Conservation (phyloP, 805 yeast genomes). For the Lachancea lanzarotensis region DNA sequence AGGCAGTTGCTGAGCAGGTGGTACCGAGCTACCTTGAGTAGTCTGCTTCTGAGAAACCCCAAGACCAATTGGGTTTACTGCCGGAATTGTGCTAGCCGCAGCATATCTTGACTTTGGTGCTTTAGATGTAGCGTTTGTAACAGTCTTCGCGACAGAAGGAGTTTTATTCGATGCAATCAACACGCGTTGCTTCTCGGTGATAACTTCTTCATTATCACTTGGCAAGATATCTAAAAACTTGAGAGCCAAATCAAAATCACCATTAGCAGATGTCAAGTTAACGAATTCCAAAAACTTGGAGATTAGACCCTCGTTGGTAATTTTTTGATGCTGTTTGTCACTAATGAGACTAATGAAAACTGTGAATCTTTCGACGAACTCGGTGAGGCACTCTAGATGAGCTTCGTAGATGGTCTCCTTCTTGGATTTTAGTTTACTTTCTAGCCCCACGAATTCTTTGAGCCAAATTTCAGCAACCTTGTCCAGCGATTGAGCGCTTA, state of each 20-base stretch:
- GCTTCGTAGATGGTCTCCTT: constrained; percentile 68
- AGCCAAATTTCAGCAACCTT: constrained; percentile 81
- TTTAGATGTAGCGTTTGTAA: not conserved
- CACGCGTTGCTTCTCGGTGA: constrained; percentile 73
- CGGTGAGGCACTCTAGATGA: constrained; percentile 71
- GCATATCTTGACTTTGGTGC: constrained; percentile 3
- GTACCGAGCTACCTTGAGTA: not conserved
- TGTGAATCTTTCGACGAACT: constrained; percentile 76
- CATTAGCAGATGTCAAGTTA: constrained; percentile 69
- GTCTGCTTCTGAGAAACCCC: constrained; percentile 1
- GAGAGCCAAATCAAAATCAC: constrained; percentile 76
- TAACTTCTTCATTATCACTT: constrained; percentile 61
- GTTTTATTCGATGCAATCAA: constrained; percentile 49
- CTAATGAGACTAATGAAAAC: constrained; percentile 38
- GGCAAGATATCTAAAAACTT: constrained; percentile 68
- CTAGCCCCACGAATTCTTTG: constrained; percentile 52
- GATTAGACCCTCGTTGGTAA: constrained; percentile 32
- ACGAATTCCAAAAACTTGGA: constrained; percentile 74
- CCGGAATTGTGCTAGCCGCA: not conserved
- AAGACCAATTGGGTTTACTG: not conserved
- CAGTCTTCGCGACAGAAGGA: constrained; percentile 1
- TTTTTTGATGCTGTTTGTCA: constrained; percentile 16
- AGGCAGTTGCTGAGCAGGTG: constrained; percentile 7
- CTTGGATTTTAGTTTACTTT: constrained; percentile 35
- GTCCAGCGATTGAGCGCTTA: constrained; percentile 76